Evolutionary conservation across 345 rosid species (phyloP), one percentile per base, ranked within the genome.

Genomic region (Citrus sp.): DNA sequence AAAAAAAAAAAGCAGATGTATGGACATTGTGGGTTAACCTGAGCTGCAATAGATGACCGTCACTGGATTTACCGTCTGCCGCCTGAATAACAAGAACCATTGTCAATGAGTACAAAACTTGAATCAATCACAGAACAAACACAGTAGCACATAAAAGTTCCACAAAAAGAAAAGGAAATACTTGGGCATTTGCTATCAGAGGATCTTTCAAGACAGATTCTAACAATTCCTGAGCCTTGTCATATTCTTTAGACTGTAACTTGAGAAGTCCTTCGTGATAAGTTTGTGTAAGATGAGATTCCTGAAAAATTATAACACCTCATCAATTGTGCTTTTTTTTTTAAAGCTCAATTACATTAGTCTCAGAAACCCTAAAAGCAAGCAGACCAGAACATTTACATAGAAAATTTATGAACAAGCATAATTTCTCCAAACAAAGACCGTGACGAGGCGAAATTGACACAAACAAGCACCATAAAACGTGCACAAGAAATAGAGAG

Each of bases 251-350:
- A 32, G 94, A 86, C 83, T 96, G 97, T 74, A 96, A 86, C 85
- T 92, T 90, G 79, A 88, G 89, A 80, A 96, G 97, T 67, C 99
- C 98, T 7, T 94, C 95, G 62, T 94, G 95, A 75, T 96, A 94
- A 66, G 91, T 88, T 82, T 96, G 98, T 14, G 97, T 89, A 70
- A 96, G 90, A 88, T 90, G 94, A 88, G 91, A 94, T 85, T 96
- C 99, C 99, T 96, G 88, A 70, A 56, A 61, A 74, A 72, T 30
- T 56, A 34, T 24, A 69, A 69, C 2, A 68, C 13, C 42, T 8
- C 10, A 51, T 28, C 4, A n/a, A 24, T n/a, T 19, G 9, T 46
- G 51, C 4, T 2, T 35, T 12, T 42, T 46, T 46, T 46, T 46
- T 10, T 46, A 13, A 38, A 38, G 1, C 51, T 46, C 18, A 13